Percentiles rank a stretch among this genome's conserved stretches.
Conservation (phyloP, 768 basidiomycete genomes). For the Suillus discolor region DNA sequence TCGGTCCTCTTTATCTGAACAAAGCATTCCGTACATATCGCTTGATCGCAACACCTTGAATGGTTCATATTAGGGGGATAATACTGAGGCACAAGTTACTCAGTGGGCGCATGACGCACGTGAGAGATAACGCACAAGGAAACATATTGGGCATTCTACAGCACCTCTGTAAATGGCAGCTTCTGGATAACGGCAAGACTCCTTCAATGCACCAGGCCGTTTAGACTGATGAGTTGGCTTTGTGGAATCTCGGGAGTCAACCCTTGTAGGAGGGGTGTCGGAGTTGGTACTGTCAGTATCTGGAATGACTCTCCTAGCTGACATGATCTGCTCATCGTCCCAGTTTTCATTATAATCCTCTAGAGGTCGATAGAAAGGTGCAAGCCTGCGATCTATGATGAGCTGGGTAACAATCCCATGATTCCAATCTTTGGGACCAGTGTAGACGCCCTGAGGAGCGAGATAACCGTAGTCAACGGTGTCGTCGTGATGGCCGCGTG, state of each 20-base stretch:
- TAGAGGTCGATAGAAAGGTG: constrained; percentile 95
- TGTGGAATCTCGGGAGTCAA: constrained; percentile 29
- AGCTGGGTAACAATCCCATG: constrained; percentile 84
- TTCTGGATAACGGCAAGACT: constrained; percentile 66
- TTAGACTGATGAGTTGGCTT: constrained; percentile 43
- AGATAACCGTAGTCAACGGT: constrained; percentile 83
- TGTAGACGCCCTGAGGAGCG: constrained; percentile 84
- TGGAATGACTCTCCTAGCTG: constrained; percentile 71
- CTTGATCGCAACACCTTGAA: constrained; percentile 97
- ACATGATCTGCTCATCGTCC: constrained; percentile 86
- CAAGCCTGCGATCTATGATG: constrained; percentile 84
- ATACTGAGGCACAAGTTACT: constrained; percentile 60
- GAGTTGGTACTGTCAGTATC: constrained; percentile 49
- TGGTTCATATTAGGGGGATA: constrained; percentile 97
- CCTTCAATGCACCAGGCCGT: constrained; percentile 62
- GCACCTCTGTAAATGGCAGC: constrained; percentile 83
- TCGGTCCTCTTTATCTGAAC: constrained; percentile 98
- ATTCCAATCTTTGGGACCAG: constrained; percentile 86
- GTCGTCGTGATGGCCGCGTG: constrained; percentile 76
- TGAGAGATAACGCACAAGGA: constrained; percentile 67
- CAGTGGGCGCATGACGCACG: constrained; percentile 19
- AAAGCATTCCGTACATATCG: constrained; percentile 98
- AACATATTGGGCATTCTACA: constrained; percentile 97
- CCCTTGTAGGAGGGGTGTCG: constrained; percentile 36
- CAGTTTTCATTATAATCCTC: constrained; percentile 91